Base-by-base conservation (phyloP, 2,329 filamentous ascomycete species). In the Lasiodiplodia hormozganensis region DNA sequence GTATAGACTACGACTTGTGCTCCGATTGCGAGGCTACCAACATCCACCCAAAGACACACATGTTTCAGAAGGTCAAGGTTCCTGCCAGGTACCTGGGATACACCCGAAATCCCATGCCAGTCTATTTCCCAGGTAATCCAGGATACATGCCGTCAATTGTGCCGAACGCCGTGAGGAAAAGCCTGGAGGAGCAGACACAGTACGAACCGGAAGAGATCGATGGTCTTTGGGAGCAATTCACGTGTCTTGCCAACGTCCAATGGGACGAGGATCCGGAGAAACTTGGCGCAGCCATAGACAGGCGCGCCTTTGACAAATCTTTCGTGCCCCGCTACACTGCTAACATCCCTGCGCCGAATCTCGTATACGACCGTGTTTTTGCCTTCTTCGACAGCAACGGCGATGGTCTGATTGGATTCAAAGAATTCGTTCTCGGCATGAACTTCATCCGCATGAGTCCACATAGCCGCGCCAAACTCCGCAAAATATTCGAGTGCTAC, bases 331-430 rank as follows among this genome's bases (percentile, higher is more conserved):
- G 92, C n/a, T 92, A 91, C 16, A 91, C 91, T n/a, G 88, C 89
- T 69, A 88, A 90, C 38, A 90, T 93, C 67, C 89, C 91, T 12
- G 87, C 91, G 0, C 93, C 95, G 1, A 97, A 96, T 77, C 87
- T 97, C 16, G 92, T 99, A 69, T 96, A 97, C 76, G 95, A 99
- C 78, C 91, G 96, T 72, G 96, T 97, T 87, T 99, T 98, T 80
- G 89, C 92, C 62, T 97, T 97, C 78, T 99, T 97, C 78, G 96
- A 99, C 79, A 92, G 90, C 38, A 95, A 98, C 77, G 87, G 89
- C 52, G 93, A 99, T 76, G 92, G 92, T 25, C 83, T 97, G 8
- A 97, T 99, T 74, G 92, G 92, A 8, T 98, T 99, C 73, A 87
- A 93, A 60, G 96, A 99, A 77, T 99, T 97, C 75, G 82, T 98